Evolutionary conservation across 176 grass and related monocot genomes (phyloP), one percentile per base, ranked within the genome.

Genomic region (Alopecurus myosuroides): DNA sequence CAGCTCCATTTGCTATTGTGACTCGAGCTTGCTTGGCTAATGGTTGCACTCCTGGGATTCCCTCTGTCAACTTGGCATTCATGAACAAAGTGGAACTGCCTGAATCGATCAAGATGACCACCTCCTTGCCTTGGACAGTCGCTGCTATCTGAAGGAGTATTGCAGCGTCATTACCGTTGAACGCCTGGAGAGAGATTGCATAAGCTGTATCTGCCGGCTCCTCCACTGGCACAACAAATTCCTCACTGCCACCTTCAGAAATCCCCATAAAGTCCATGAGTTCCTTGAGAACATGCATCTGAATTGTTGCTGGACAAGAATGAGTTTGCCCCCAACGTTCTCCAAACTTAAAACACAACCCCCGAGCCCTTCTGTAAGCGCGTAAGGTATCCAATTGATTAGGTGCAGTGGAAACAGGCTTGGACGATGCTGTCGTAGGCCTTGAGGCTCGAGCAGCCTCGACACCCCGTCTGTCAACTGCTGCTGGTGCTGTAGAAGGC

Each of bases 381-480:
- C 22, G 2, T 0, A 56, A 0, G 0, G 52, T 23, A 2, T 22
- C 9, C 7, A 55, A 6, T 0, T 4, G 49, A 2, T 52, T 52
- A 7, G 49, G 5, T 20, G 18, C 49, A 0, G 4, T 0, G 6
- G 18, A 6, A 19, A 2, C 5, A 1, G 1, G 18, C 8, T 20
- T 6, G 20, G 19, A 3, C 0, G 7, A n/a, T 7, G 0, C 20
- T 4, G 4, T 2, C 2, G 4, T 4, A 18, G 1, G 5, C 18
- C 0, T n/a, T n/a, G n/a, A n/a, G n/a, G 34, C 3, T 39, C 22
- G 20, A 9, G 22, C 22, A 0, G 52, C 8, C 0, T 55, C 20
- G n/a, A n/a, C n/a, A n/a, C n/a, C n/a, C n/a, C n/a, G n/a, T n/a
- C n/a, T n/a, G n/a, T n/a, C n/a, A n/a, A n/a, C n/a, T n/a, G n/a